A percentile compares a stretch with the other conserved stretches of the same genome.
Evolutionary conservation across 805 yeast species (phyloP).

Genomic region (Starmerella gropengiesseri): DNA sequence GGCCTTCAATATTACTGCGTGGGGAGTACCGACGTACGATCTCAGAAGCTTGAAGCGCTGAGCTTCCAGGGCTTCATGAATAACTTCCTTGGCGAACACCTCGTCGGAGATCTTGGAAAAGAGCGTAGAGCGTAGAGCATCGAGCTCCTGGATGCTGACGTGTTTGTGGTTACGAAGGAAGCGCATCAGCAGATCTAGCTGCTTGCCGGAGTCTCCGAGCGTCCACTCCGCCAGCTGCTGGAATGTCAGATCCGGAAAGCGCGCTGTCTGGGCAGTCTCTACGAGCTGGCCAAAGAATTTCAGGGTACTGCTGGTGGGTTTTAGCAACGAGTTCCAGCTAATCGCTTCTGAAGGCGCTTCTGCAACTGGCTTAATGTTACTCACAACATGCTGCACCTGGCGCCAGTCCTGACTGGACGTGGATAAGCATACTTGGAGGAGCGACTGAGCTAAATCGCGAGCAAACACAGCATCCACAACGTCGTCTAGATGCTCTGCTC

Average conservation of each 20-base stretch:
- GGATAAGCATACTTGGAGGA: constrained; percentile 22
- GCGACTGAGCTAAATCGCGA: constrained; percentile 13
- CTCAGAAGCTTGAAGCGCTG: constrained; percentile 16
- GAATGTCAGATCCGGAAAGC: constrained; percentile 9
- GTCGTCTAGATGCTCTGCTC: constrained; percentile 14
- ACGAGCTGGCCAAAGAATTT: constrained; percentile 6
- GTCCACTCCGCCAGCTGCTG: constrained; percentile 21
- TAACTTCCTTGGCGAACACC: constrained; percentile 7
- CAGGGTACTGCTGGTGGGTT: constrained; percentile 5
- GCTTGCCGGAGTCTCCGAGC: constrained; percentile 6
- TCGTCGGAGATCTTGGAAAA: constrained; percentile 9
- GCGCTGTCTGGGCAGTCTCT: constrained; percentile 5
- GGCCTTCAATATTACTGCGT: background rate
- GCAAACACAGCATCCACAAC: constrained; percentile 15
- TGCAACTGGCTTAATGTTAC: background rate
- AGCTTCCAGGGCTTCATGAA: constrained; percentile 7
- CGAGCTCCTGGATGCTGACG: constrained; percentile 9
- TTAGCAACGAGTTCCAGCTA: background rate
- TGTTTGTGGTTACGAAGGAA: constrained; percentile 5
- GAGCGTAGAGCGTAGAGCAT: constrained; percentile 9
- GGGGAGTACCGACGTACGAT: background rate
- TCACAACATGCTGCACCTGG: constrained; percentile 8
- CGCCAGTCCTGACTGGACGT: constrained; percentile 7
- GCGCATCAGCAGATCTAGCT: constrained; percentile 15
- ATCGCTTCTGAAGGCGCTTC: no score